Evolutionary conservation across 2,329 filamentous ascomycete species (phyloP), one percentile per base, ranked within the genome.

Genomic region (Allantophomopsis cytisporea): DNA sequence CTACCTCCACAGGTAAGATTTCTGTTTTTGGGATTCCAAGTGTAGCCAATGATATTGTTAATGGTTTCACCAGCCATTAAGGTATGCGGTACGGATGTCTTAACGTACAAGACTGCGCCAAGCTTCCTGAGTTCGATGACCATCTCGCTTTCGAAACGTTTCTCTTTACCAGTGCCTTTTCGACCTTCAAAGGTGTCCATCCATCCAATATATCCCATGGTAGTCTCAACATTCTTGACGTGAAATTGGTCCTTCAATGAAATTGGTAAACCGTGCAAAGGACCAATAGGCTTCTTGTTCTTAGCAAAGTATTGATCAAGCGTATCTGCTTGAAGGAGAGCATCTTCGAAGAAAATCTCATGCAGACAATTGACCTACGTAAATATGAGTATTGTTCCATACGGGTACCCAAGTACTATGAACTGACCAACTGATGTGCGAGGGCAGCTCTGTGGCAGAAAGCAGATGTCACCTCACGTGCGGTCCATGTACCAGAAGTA

Each of bases 181-280:
- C 64, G 57, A 38, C 70, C 74, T 54, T 79, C 57, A 45, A 76
- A 71, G 0, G 69, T 71, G 6, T 68, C 69, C n/a, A 80, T 69
- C 66, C 74, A 76, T n/a, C 75, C 73, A 17, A 79, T 62, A 49
- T 79, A 80, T 11, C 74, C 76, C 63, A 80, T 80, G 14, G 49
- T 57, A 35, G 49, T 53, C 46, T 47, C 52, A 17, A 51, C 55
- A 41, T 47, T 56, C 43, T 44, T 56, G 31, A 50, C 54, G 46
- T 49, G 54, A 45, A 47, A 56, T 44, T 57, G 57, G 38, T 63
- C 60, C 37, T 63, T 63, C 16, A 62, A 43, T 41, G 55, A 58
- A 14, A 64, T 52, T 20, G 60, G 60, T 13, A 63, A 46, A n/a
- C 63, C 54, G 47, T 65, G 56, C 35, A 63, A 50, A 7, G 59